These are phyloP conservation scores for Coemansia sp. DNA, from an alignment of 192 early-diverging fungal species.

Conservation along the genomic window DNA sequence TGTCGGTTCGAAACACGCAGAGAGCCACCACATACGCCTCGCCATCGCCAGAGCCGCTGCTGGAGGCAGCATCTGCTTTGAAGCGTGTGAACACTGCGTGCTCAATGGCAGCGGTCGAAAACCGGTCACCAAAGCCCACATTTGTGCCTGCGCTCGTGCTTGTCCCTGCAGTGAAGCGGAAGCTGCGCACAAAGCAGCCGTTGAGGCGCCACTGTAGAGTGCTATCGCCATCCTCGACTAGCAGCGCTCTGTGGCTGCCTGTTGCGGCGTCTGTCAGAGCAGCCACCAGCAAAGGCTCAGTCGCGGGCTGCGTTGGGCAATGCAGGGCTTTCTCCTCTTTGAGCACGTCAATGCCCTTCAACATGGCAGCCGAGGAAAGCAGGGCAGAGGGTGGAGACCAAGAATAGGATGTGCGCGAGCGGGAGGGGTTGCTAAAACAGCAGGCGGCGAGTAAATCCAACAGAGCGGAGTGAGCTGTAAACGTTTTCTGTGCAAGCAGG, in stretches of 20 bases:
- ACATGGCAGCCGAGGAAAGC: no score
- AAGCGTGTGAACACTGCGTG: conserved; percentile 36
- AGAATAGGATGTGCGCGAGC: no score
- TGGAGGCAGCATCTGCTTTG: background rate
- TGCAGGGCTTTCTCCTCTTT: no score
- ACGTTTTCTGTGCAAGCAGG: no score
- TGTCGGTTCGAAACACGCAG: conserved; percentile 37
- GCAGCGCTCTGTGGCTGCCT: conserved; percentile 24
- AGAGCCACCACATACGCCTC: conserved; percentile 18
- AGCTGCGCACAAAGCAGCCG: conserved; percentile 33
- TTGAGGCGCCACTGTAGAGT: conserved; percentile 27
- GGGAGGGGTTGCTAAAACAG: no score
- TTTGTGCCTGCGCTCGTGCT: background rate
- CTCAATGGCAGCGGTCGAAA: background rate
- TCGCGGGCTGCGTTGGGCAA: no score
- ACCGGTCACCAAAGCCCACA: background rate
- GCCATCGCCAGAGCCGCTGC: background rate
- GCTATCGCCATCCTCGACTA: background rate
- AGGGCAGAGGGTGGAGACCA: no score
- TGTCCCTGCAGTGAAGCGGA: background rate
- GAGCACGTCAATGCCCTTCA: no score
- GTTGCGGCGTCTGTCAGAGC: conserved; percentile 17
- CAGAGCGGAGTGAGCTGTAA: no score
- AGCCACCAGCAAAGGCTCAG: conserved; percentile 17
- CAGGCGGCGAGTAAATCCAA: no score